These are phyloP conservation scores for Zasmidium angulare DNA, from an alignment of 2,329 filamentous ascomycete genomes.

Conservation along the genomic window DNA sequence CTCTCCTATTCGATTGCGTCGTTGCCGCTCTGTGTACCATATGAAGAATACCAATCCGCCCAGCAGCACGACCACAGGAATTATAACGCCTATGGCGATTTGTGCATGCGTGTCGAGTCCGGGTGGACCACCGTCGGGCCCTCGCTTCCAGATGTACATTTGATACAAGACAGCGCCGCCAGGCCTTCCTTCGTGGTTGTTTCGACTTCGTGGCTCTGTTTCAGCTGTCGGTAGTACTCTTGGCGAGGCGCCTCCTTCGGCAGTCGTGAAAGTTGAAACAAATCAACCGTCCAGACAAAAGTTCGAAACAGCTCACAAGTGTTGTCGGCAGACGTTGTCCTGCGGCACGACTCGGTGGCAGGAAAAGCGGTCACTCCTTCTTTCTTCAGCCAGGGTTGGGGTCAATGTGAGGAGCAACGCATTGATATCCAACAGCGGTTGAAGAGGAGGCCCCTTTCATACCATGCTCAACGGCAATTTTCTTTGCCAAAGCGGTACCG, in stretches of 20 bases:
- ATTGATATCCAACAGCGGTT: not conserved
- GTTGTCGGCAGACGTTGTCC: not conserved
- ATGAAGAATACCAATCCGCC: slow-evolving; percentile 14
- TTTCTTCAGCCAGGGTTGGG: not conserved
- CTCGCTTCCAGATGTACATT: not conserved
- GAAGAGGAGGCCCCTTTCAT: not conserved
- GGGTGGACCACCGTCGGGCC: not conserved
- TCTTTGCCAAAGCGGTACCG: not conserved
- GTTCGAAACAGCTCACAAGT: too few relatives aligned
- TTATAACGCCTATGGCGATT: slow-evolving; percentile 18
- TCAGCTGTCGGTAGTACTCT: not conserved
- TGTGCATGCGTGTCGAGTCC: slow-evolving; percentile 13
- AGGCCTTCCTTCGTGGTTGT: slow-evolving; percentile 1
- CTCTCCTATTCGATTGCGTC: not conserved
- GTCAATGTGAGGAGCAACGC: not conserved
- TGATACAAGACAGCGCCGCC: not conserved
- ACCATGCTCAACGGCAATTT: not conserved
- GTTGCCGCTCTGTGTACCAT: slow-evolving; percentile 14
- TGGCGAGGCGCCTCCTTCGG: not conserved
- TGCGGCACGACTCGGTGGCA: not conserved
- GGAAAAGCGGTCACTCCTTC: not conserved
- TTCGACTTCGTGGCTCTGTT: not conserved
- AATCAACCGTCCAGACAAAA: not conserved
- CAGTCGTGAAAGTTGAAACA: not conserved
- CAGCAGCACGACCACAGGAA: slow-evolving; percentile 13